These are phyloP conservation scores for Coemansia javaensis DNA, from an alignment of 192 early-diverging fungal genomes.

Conservation along the genomic window DNA sequence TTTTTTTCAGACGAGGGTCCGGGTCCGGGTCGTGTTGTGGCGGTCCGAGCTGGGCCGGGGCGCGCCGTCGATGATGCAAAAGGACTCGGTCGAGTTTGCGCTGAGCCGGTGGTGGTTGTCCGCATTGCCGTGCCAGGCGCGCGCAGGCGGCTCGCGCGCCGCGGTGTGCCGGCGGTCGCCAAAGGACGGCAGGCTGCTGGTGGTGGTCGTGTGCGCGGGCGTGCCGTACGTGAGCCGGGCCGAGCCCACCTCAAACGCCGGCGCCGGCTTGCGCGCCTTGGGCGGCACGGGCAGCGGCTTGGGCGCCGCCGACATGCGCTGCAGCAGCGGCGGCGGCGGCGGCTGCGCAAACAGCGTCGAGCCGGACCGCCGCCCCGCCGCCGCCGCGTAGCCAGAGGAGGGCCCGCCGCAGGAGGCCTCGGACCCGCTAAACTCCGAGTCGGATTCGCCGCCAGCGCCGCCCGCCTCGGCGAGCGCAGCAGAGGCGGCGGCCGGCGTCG, in stretches of 20 bases:
- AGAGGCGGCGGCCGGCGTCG: slow-evolving; percentile 1
- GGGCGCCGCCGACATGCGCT: slow-evolving; percentile 3
- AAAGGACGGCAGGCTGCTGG: slow-evolving; percentile 9
- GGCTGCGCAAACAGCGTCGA: slow-evolving; percentile 22
- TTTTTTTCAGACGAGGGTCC: neutral
- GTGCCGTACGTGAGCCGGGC: slow-evolving; percentile 32
- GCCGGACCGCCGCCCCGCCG: slow-evolving; percentile 17
- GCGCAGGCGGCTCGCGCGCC: slow-evolving; percentile 4
- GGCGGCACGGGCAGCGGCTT: slow-evolving; percentile 33
- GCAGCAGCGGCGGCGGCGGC: neutral
- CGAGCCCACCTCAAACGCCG: slow-evolving; percentile 41
- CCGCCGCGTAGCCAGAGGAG: too few species aligned
- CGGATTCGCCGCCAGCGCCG: slow-evolving; percentile 5
- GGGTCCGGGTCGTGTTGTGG: slow-evolving; percentile 1
- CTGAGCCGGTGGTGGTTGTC: slow-evolving; percentile 14
- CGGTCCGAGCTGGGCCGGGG: slow-evolving; percentile 9
- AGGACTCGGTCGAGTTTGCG: slow-evolving; percentile 38
- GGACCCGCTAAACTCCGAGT: slow-evolving; percentile 24
- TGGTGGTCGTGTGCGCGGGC: neutral
- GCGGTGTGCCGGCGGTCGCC: slow-evolving; percentile 3
- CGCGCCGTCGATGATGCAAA: slow-evolving; percentile 32
- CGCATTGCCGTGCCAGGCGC: slow-evolving; percentile 19
- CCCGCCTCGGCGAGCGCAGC: neutral
- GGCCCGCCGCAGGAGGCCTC: too few species aligned
- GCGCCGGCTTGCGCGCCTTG: slow-evolving; percentile 28